These are phyloP conservation scores for Bruguiera gymnorhiza DNA, from an alignment of 345 rosid species.

Conservation along the genomic window DNA sequence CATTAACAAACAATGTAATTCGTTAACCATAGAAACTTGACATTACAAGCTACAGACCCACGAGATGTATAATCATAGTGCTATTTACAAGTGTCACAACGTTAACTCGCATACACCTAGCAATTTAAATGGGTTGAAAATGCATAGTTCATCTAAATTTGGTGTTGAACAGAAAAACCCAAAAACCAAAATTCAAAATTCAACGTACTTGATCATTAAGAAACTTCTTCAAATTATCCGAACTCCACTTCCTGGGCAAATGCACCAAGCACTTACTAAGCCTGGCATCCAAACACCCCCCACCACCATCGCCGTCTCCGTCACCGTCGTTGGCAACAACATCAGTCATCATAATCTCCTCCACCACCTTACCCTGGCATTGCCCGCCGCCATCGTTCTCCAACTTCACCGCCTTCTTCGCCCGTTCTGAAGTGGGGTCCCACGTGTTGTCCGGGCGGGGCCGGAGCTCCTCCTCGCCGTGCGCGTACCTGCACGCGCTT, in stretches of 20 bases:
- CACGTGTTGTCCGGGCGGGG: constrained; percentile 74
- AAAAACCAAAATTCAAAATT: too few species aligned
- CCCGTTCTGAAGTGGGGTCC: constrained; percentile 93
- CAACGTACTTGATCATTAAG: constrained; percentile 53
- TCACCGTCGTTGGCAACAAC: constrained; percentile 37
- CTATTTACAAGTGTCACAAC: too few species aligned
- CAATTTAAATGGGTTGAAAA: too few species aligned
- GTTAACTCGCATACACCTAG: too few species aligned
- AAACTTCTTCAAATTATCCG: constrained; percentile 57
- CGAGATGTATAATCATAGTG: too few species aligned
- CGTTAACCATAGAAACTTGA: too few species aligned
- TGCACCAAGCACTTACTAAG: constrained; percentile 77
- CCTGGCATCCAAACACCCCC: constrained; percentile 37
- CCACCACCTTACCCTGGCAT: constrained; percentile 25
- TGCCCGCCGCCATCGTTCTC: constrained; percentile 22
- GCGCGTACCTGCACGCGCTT: constrained; percentile 70
- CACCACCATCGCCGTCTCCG: constrained; percentile 38
- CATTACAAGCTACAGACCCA: too few species aligned
- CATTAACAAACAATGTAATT: too few species aligned
- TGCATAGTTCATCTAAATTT: too few species aligned
- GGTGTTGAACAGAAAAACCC: too few species aligned
- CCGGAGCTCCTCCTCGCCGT: constrained; percentile 83
- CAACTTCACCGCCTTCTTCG: constrained; percentile 50
- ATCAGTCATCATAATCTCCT: constrained; percentile 59
- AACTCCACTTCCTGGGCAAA: constrained; percentile 69